Evolutionary conservation across 306 rosid genomes (phyloP), one percentile per base, ranked within the genome.

Genomic region (Neltuma alba): DNA sequence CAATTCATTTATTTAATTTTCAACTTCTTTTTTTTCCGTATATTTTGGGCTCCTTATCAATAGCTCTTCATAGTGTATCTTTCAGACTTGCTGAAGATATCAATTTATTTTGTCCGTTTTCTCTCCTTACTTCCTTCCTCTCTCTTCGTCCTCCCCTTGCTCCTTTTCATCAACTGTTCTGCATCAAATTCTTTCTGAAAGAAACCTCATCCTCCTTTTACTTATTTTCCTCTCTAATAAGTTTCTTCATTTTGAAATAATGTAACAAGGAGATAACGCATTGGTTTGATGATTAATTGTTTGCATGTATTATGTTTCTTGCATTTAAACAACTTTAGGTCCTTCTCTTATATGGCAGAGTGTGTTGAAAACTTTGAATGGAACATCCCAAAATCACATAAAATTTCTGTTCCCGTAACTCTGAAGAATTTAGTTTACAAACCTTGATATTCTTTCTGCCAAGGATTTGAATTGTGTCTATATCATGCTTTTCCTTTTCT

Each of bases 401-500:
- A 48, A 48, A 2, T 31, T 48, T 28, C 15, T 72, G n/a, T 70
- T 45, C 18, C 3, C 18, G 28, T 37, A 21, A 38, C 16, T 67
- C 7, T 21, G 14, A 27, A 66, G 72, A 4, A 38, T 38, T 65
- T 23, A 67, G 31, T 62, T 31, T 8, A 64, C 15, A 7, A 34
- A 34, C n/a, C 44, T 64, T 33, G 27, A 16, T 9, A 4, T 33
- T 62, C 15, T 62, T 36, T 54, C 70, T 41, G 79, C 30, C 33
- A 30, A 74, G 47, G 42, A 16, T 15, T 70, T 44, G 21, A 41
- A 23, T 65, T 52, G 47, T 73, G 74, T 75, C 65, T 74, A 13
- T 42, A 20, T 42, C n/a, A 52, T 25, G 31, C n/a, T 4, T 45
- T 74, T 79, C 40, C 30, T 38, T 60, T 15, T 75, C n/a, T 12